phyloP scores from a whole-genome alignment of 345 rosid genomes.

The Reutealis trisperma region DNA sequence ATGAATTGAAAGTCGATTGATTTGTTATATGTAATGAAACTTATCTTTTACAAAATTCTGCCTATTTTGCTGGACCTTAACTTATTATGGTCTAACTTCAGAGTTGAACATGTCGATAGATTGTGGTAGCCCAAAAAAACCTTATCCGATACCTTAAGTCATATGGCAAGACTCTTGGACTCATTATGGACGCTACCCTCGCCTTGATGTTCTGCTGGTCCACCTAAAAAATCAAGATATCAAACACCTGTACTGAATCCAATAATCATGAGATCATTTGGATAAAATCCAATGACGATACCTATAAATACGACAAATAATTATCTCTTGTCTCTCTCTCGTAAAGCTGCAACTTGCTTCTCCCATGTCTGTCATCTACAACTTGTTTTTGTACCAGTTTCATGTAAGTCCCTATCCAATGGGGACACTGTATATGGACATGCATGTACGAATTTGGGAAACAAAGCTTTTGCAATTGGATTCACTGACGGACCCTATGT shows the following conservation, averaged over 20 bases:
- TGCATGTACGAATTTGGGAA: neutral
- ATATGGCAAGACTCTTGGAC: neutral
- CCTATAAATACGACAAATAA: neutral
- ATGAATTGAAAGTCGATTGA: too few relatives aligned
- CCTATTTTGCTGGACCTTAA: too few relatives aligned
- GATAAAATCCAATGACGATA: neutral
- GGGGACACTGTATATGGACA: constrained; percentile 21
- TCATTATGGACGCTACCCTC: neutral
- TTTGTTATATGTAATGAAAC: too few relatives aligned
- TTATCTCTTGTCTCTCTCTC: neutral
- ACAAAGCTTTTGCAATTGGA: constrained; percentile 24
- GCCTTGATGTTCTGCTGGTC: neutral
- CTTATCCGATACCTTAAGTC: too few relatives aligned
- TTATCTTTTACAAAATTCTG: too few relatives aligned
- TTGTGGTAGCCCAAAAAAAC: too few relatives aligned
- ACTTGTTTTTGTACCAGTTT: neutral
- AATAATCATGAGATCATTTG: constrained; percentile 10
- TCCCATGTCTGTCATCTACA: neutral
- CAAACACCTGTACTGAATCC: neutral
- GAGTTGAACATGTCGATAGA: neutral
- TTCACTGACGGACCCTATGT: neutral
- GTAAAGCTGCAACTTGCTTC: constrained; percentile 20
- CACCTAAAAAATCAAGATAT: neutral
- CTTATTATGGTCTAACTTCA: too few relatives aligned
- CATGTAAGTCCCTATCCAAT: too few relatives aligned